phyloP scores from a whole-genome alignment of 805 yeast species.

The Candida coquimbonensis region DNA sequence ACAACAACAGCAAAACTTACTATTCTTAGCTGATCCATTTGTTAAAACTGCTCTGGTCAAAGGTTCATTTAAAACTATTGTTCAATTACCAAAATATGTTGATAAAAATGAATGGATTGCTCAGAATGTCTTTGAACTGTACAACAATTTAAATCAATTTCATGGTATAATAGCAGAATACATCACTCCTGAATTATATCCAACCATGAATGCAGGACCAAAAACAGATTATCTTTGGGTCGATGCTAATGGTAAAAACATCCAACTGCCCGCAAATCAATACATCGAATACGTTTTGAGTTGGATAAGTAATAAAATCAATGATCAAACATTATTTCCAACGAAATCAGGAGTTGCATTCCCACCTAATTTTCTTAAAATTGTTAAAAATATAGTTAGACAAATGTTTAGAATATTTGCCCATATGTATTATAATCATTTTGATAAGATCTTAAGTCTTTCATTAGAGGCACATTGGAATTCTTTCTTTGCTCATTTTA shows the following conservation, averaged over 20 bases:
- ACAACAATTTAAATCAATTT: conserved; percentile 77
- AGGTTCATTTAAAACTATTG: conserved; percentile 94
- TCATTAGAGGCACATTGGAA: conserved; percentile 97
- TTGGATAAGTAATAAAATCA: conserved; percentile 83
- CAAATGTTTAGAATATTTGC: conserved; percentile 97
- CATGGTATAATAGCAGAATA: conserved; percentile 88
- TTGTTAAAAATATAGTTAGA: conserved; percentile 77
- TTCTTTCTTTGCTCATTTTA: conserved; percentile 90
- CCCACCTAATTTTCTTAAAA: conserved; percentile 77
- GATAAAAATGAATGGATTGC: conserved; percentile 96
- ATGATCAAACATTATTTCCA: conserved; percentile 87
- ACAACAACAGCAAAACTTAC: conserved; percentile 15
- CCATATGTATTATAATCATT: conserved; percentile 89
- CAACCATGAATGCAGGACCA: conserved; percentile 95
- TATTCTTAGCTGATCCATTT: conserved; percentile 87
- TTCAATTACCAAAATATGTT: conserved; percentile 89
- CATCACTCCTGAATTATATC: conserved; percentile 82
- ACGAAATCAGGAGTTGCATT: conserved; percentile 84
- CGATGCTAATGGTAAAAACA: conserved; percentile 70
- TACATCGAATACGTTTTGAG: conserved; percentile 88
- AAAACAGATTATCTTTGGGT: conserved; percentile 88
- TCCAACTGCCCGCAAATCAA: conserved; percentile 85
- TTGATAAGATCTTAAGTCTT: conserved; percentile 86
- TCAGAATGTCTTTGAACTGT: conserved; percentile 82
- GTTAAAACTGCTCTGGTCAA: conserved; percentile 91